A percentile compares a stretch with the other conserved stretches of the same genome.
phyloP scores from a whole-genome alignment of 345 rosid genomes.

The Salix exigua region DNA sequence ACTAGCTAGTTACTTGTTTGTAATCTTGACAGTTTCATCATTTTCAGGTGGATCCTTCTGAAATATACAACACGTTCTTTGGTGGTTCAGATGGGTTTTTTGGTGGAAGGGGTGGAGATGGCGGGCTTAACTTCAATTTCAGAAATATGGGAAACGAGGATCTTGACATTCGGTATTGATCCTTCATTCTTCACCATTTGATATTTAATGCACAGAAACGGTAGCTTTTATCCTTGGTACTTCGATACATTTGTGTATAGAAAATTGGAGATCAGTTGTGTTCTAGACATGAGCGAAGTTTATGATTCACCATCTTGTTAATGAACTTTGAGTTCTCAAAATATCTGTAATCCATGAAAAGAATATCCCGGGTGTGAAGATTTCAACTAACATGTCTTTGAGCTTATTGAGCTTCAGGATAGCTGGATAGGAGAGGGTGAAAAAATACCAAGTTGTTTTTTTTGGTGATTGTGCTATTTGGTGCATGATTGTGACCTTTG shows the following conservation, averaged over 20 bases:
- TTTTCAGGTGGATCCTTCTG: slow-evolving; percentile 83
- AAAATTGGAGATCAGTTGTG: neutral
- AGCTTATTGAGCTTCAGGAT: neutral
- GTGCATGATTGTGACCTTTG: too few species aligned
- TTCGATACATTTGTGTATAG: neutral
- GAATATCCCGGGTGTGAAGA: too few species aligned
- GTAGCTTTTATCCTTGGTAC: neutral
- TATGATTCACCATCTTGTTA: neutral
- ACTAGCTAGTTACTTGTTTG: neutral
- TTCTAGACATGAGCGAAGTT: neutral
- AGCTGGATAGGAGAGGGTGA: neutral
- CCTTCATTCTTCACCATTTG: neutral
- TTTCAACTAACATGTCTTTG: neutral
- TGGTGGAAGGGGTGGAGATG: slow-evolving; percentile 49
- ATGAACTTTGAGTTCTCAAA: neutral
- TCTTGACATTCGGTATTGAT: slow-evolving; percentile 72
- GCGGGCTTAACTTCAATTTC: slow-evolving; percentile 55
- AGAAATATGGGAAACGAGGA: slow-evolving; percentile 45
- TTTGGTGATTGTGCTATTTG: too few species aligned
- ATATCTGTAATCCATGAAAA: neutral
- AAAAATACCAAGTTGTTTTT: neutral
- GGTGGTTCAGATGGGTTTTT: slow-evolving; percentile 74
- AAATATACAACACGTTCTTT: slow-evolving; percentile 71
- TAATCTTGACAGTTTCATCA: neutral
- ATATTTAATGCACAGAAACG: neutral